Evolutionary conservation across 2,329 filamentous ascomycete genomes (phyloP).

Genomic region (Exophiala dermatitidis): DNA sequence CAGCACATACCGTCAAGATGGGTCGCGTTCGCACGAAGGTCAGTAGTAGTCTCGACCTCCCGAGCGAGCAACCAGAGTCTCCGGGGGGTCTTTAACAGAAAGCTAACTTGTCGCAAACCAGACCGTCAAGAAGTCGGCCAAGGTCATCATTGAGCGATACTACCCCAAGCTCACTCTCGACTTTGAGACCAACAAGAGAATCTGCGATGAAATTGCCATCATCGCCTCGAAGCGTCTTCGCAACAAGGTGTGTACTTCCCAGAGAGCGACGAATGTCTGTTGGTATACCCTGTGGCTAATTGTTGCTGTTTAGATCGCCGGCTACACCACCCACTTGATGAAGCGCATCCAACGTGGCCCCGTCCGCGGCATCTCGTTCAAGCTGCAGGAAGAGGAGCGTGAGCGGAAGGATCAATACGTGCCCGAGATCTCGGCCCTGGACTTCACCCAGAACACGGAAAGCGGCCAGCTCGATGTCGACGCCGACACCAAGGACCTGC

Average conservation of each 20-base stretch:
- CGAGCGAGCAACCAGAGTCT: too few relatives aligned
- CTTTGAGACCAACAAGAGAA: slow-evolving; percentile 99
- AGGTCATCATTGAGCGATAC: slow-evolving; percentile 99
- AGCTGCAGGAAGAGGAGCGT: slow-evolving; percentile 99
- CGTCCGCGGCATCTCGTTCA: slow-evolving; percentile 99
- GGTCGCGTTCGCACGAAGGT: slow-evolving; percentile 45
- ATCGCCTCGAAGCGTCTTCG: slow-evolving; percentile 98
- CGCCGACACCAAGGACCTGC: slow-evolving; percentile 94
- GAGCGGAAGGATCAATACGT: slow-evolving; percentile 99
- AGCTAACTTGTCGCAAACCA: slow-evolving; percentile 25
- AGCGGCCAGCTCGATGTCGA: slow-evolving; percentile 91
- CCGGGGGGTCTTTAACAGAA: too few relatives aligned
- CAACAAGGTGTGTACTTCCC: slow-evolving; percentile 79
- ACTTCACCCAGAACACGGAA: slow-evolving; percentile 93
- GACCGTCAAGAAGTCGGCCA: slow-evolving; percentile 81
- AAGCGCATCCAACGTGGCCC: slow-evolving; percentile 99
- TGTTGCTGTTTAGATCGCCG: slow-evolving; percentile 84
- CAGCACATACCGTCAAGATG: slow-evolving; percentile 37
- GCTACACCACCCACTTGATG: slow-evolving; percentile 98
- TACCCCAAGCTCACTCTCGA: slow-evolving; percentile 97
- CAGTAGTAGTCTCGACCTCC: slow-evolving; percentile 15
- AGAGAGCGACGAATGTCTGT: too few relatives aligned
- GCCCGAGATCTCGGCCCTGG: slow-evolving; percentile 94
- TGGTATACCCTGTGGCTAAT: too few relatives aligned
- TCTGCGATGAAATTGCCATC: slow-evolving; percentile 99